phyloP scores from a whole-genome alignment of 2,329 filamentous ascomycete genomes.

The Penicillium sp. region DNA sequence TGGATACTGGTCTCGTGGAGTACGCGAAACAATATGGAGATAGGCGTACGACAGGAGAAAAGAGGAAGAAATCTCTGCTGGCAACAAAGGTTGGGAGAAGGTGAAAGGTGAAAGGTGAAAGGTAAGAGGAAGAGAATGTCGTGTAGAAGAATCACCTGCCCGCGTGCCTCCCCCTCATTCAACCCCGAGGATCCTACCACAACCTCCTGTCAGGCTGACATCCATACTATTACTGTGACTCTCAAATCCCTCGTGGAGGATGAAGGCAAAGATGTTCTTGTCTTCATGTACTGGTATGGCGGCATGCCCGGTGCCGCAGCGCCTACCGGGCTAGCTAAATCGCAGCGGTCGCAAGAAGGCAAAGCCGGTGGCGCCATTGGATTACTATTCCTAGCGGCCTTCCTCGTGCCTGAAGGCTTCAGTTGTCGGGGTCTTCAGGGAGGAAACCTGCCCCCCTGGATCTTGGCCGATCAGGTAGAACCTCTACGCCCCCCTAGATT shows the following conservation, averaged over 20 bases:
- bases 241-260: neutral
- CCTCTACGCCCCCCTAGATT: neutral
- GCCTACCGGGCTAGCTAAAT: neutral
- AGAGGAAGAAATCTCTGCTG: no score
- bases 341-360: constrained; percentile 9
- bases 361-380: constrained; percentile 17
- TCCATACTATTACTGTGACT: constrained; percentile 26
- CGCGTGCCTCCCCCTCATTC: constrained; percentile 18
- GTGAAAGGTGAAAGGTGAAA: no score
- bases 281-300: neutral
- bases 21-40: no score
- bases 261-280: neutral
- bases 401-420: constrained; percentile 38
- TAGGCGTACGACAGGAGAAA: no score
- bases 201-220: constrained; percentile 35
- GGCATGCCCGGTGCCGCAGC: neutral
- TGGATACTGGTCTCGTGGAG: no score
- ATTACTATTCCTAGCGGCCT: constrained; percentile 36
- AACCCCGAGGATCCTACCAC: constrained; percentile 28
- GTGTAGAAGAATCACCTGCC: no score
- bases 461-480: constrained; percentile 26
- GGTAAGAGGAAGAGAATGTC: no score
- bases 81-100: no score
- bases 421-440: constrained; percentile 27
- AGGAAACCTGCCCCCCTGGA: constrained; percentile 25